Evolutionary conservation across 371 early-diverging fungal genomes (phyloP), one percentile per base, ranked within the genome.

Genomic region (Dichotomocladium elegans): DNA sequence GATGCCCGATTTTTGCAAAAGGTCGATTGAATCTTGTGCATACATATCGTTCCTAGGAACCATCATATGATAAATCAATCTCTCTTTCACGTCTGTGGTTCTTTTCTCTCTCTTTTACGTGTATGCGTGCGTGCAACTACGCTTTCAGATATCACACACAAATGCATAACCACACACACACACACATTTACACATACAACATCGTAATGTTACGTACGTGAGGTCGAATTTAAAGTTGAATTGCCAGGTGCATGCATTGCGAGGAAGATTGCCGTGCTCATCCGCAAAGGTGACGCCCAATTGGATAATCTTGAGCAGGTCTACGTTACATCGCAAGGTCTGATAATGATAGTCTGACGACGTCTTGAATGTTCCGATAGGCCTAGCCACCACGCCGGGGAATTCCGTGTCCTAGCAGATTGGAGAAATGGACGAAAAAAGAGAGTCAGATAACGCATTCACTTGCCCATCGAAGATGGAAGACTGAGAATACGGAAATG

Each of bases 151-250:
- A n/a, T n/a, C n/a, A n/a, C n/a, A n/a, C n/a, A n/a, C n/a, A n/a
- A n/a, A n/a, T n/a, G n/a, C n/a, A n/a, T n/a, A n/a, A n/a, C n/a
- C n/a, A n/a, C n/a, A n/a, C n/a, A n/a, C n/a, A 37, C 21, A 37
- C 15, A 37, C 37, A 21, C 37, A 21, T 21, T 2, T 37, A 21
- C 21, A 17, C n/a, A 15, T 37, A 37, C 15, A n/a, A 37, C 15
- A 37, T 37, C 15, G 8, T 37, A 21, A 1, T 9, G n/a, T 37
- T 0, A 47, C 80, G 53, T 69, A 92, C 86, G 79, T 77, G 45
- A 97, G 66, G 68, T 88, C 91, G 71, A 99, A 99, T 63, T 91
- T 91, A 80, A 99, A 99, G 83, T 99, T 99, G 80, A 99, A 99
- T 77, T 99, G 99, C 98, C 98, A 99, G 24, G 99, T 98, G 72